Conservation (phyloP, 1,284 basidiomycete genomes). For the Cryptococcus maquisensis region DNA sequence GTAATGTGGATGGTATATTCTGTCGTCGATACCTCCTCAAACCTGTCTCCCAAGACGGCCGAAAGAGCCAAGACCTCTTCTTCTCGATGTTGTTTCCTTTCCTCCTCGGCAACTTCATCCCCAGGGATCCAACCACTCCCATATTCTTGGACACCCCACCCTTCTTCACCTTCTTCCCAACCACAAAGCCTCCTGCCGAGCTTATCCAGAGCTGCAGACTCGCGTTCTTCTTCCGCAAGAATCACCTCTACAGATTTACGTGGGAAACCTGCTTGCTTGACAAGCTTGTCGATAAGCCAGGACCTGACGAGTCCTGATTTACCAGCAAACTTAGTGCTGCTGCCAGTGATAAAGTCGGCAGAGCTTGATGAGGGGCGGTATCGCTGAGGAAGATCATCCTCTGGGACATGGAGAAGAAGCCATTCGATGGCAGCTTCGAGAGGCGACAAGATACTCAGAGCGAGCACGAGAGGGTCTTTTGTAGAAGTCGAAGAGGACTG, state of each 20-base stretch:
- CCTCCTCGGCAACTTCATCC: conserved; percentile 53
- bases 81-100: conserved; percentile 58
- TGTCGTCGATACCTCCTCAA: conserved; percentile 42
- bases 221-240: conserved; percentile 22
- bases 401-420: conserved; percentile 54
- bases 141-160: conserved; percentile 50
- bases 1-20: conserved; percentile 59
- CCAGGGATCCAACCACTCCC: conserved; percentile 52
- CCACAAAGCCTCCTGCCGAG: conserved; percentile 48
- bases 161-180: conserved; percentile 45
- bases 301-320: conserved; percentile 62
- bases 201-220: conserved; percentile 45
- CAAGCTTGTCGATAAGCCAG: conserved; percentile 78
- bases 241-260: conserved; percentile 59
- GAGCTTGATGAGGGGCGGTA: conserved; percentile 67
- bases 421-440: conserved; percentile 54
- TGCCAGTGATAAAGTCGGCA: conserved; percentile 56
- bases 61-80: conserved; percentile 65
- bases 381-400: conserved; percentile 53
- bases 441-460: conserved; percentile 53
- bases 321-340: conserved; percentile 54
- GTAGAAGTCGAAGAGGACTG: conserved; percentile 30
- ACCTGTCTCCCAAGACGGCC: conserved; percentile 53
- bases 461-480: conserved; percentile 46
- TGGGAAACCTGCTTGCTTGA: conserved; percentile 82